Percentiles rank a stretch among this genome's conserved stretches.
Conservation (phyloP, 129 eudicot species). For the Helianthus annuus region DNA sequence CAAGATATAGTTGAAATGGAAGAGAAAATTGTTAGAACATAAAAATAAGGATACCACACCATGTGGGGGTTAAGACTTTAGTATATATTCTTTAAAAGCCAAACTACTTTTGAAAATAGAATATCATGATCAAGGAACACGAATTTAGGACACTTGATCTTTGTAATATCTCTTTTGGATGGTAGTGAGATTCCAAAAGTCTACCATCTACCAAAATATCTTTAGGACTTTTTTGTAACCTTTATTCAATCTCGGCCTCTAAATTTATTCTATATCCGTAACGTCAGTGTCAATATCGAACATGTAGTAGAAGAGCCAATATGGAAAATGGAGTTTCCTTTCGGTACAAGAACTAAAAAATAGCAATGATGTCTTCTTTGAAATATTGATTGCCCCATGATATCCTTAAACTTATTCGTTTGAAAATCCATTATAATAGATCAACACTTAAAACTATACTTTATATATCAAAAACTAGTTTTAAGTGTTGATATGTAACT, state of each 20-base stretch:
- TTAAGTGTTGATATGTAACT: not conserved
- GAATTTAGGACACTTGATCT: constrained; percentile 29
- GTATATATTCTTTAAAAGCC: constrained; percentile 38
- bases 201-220: constrained; percentile 25
- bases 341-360: not conserved
- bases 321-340: constrained; percentile 26
- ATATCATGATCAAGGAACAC: constrained; percentile 17
- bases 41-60: constrained; percentile 19
- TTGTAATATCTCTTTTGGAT: constrained; percentile 42
- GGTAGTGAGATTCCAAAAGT: constrained; percentile 29
- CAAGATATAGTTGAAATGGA: not conserved
- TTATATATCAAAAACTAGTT: not conserved
- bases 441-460: no score
- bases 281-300: constrained; percentile 16
- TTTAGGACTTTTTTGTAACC: not conserved
- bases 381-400: no score
- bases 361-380: not conserved
- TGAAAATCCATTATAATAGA: no score
- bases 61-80: constrained; percentile 25
- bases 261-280: constrained; percentile 20
- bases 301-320: not conserved
- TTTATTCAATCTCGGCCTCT: constrained; percentile 2
- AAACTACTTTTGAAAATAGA: constrained; percentile 21
- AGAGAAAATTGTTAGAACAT: constrained; percentile 18
- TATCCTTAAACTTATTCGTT: no score